Percentiles rank a stretch among this genome's conserved stretches.
phyloP scores from a whole-genome alignment of 2,329 filamentous ascomycete genomes.

The Aspergillus sergii region DNA sequence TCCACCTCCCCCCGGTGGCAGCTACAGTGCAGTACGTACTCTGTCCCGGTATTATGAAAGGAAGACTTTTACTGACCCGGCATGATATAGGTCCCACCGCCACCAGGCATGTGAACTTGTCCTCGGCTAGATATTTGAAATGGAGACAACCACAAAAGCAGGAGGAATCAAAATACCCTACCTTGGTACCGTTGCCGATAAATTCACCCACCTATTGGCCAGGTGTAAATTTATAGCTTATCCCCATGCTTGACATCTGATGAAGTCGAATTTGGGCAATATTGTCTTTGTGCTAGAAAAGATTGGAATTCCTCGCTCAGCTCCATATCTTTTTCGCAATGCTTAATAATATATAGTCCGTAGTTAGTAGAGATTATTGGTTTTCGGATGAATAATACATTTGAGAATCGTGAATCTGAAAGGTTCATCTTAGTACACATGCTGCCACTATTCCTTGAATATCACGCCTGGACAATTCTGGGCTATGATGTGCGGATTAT shows the following conservation, averaged over 20 bases:
- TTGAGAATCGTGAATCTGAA: neutral
- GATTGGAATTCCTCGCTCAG: neutral
- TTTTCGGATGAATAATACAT: neutral
- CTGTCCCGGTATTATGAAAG: neutral
- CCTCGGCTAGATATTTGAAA: neutral
- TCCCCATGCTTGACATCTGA: neutral
- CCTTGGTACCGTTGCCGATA: neutral
- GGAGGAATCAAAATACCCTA: neutral
- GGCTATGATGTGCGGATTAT: neutral
- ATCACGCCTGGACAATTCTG: neutral
- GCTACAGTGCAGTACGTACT: conserved; percentile 63
- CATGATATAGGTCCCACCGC: conserved; percentile 20
- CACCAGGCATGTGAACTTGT: conserved; percentile 21
- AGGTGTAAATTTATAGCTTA: neutral
- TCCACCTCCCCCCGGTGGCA: conserved; percentile 57
- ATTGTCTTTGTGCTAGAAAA: neutral
- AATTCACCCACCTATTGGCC: neutral
- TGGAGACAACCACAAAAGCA: neutral
- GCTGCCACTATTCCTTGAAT: neutral
- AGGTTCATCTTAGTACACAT: neutral
- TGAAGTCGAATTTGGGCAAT: neutral
- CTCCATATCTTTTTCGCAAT: neutral
- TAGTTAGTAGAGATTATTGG: neutral
- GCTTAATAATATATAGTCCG: neutral
- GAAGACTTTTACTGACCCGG: neutral